Percentiles rank a stretch among this genome's conserved stretches.
Conservation (phyloP, 257 asterid genomes). For the Solanum acaule region DNA sequence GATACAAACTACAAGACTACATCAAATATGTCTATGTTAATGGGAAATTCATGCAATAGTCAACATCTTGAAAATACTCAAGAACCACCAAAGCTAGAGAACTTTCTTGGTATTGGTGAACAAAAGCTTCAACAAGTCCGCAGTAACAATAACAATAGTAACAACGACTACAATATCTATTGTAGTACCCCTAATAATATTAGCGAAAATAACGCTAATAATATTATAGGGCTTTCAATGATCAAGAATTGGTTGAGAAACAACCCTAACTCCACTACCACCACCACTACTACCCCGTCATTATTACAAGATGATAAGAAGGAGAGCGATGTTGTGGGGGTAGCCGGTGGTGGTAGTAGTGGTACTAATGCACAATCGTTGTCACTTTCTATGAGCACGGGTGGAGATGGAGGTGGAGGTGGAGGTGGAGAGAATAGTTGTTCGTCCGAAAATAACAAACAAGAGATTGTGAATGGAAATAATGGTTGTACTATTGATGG, state of each 20-base stretch:
- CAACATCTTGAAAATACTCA: conserved; percentile 20
- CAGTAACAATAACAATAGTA: not conserved
- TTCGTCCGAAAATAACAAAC: conserved; percentile 13
- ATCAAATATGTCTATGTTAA: conserved; percentile 7
- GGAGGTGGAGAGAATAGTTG: conserved; percentile 17
- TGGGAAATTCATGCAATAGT: conserved; percentile 24
- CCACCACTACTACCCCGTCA: not conserved
- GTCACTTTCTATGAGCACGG: conserved; percentile 76
- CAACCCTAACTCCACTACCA: conserved; percentile 16
- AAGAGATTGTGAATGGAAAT: not conserved
- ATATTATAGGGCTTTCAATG: conserved; percentile 63
- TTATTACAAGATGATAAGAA: conserved; percentile 7
- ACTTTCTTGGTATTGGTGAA: conserved; percentile 41
- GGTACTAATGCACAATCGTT: conserved; percentile 21
- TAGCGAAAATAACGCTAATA: not conserved
- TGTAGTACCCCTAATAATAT: not conserved
- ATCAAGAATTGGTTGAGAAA: conserved; percentile 73
- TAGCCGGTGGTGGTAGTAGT: not conserved
- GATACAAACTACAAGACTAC: conserved; percentile 11
- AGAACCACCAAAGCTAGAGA: conserved; percentile 55
- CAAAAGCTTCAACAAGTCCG: conserved; percentile 5
- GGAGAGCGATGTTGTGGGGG: not conserved
- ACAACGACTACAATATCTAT: not conserved
- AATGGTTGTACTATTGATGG: conserved; percentile 1
- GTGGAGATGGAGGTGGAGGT: not conserved